Conservation (phyloP, 2,329 filamentous ascomycete species). For the Neonectria ditissima region DNA sequence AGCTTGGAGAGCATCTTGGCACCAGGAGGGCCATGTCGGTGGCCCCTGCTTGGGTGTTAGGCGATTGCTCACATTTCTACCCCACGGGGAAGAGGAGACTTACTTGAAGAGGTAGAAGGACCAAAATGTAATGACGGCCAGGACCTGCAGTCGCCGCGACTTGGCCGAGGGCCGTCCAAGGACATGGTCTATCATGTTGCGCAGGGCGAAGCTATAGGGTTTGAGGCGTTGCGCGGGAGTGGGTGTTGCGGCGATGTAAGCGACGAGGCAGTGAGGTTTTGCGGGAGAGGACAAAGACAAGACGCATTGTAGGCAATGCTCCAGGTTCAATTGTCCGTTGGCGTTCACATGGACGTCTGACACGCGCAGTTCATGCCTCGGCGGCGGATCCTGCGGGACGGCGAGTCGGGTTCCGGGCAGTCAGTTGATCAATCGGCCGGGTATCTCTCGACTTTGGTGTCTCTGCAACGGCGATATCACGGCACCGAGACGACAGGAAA, state of each 20-base stretch:
- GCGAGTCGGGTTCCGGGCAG: slow-evolving; percentile 5
- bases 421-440: background rate
- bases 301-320: slow-evolving; percentile 35
- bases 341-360: slow-evolving; percentile 41
- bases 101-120: slow-evolving; percentile 83
- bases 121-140: slow-evolving; percentile 94
- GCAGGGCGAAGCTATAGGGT: slow-evolving; percentile 4
- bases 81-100: slow-evolving; percentile 33
- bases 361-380: slow-evolving; percentile 12
- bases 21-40: slow-evolving; percentile 88
- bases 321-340: slow-evolving; percentile 25
- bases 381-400: slow-evolving; percentile 8
- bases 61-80: slow-evolving; percentile 12
- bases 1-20: slow-evolving; percentile 77
- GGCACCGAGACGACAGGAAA: background rate
- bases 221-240: slow-evolving; percentile 2
- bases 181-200: slow-evolving; percentile 82
- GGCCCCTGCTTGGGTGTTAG: slow-evolving; percentile 68
- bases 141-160: slow-evolving; percentile 91
- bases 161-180: slow-evolving; percentile 90
- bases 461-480: background rate
- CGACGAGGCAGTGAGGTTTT: slow-evolving; percentile 29
- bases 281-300: slow-evolving; percentile 15
- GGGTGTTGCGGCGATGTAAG: slow-evolving; percentile 12
- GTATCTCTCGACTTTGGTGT: background rate